Percentiles rank a stretch among this genome's conserved stretches.
Evolutionary conservation across 2,329 filamentous ascomycete species (phyloP).

Genomic region (Fusarium bactridioides): DNA sequence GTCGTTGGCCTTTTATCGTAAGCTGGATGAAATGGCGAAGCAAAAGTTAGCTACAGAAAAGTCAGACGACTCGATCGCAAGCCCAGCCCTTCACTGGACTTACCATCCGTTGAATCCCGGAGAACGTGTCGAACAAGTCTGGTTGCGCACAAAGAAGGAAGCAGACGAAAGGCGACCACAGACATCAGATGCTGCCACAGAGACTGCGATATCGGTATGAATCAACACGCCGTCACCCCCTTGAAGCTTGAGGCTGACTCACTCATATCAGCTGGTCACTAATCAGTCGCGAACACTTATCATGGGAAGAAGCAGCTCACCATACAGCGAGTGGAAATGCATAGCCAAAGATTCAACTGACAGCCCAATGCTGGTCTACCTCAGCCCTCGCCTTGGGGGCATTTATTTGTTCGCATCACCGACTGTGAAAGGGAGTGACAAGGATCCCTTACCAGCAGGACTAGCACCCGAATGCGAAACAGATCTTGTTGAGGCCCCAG

Average conservation of each 20-base stretch:
- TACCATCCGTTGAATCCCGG: neutral
- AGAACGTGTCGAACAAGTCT: conserved; percentile 17
- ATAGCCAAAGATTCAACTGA: neutral
- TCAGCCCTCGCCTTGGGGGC: neutral
- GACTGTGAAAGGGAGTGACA: neutral
- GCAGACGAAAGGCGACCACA: neutral
- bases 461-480: neutral
- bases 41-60: neutral
- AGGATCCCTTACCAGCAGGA: neutral
- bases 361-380: neutral
- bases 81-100: neutral
- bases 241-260: conserved; percentile 1
- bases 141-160: neutral
- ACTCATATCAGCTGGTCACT: conserved; percentile 11
- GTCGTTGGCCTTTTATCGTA: conserved; percentile 4
- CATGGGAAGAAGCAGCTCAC: neutral
- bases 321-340: neutral
- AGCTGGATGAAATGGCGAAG: neutral
- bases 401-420: neutral
- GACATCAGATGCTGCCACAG: neutral
- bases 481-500: neutral
- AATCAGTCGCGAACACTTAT: conserved; percentile 3
- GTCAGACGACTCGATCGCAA: too few species aligned
- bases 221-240: too few species aligned
- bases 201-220: conserved; percentile 9